These are phyloP conservation scores for Podila verticillata DNA, from an alignment of 192 early-diverging fungal genomes.

Conservation along the genomic window DNA sequence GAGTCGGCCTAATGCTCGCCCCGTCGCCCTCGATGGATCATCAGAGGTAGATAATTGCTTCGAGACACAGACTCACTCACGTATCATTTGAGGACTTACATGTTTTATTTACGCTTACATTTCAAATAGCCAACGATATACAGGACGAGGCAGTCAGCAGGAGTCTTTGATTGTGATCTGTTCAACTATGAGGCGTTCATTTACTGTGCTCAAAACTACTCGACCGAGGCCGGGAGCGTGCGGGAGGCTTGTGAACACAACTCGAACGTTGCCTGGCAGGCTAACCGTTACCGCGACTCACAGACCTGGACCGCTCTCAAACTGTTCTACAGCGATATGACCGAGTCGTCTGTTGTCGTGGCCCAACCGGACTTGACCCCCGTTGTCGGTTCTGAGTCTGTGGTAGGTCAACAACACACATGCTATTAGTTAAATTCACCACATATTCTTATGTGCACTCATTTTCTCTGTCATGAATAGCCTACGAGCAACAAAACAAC, in stretches of 20 bases:
- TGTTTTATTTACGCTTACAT: background rate
- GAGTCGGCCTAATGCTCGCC: slow-evolving; percentile 12
- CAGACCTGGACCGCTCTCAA: slow-evolving; percentile 83
- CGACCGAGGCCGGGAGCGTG: slow-evolving; percentile 57
- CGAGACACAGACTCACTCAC: background rate
- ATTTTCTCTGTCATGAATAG: no score
- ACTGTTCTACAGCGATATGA: slow-evolving; percentile 64
- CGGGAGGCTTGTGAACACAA: slow-evolving; percentile 68
- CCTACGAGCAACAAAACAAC: background rate
- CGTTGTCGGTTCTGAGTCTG: background rate
- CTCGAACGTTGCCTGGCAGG: slow-evolving; percentile 70
- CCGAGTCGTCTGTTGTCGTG: slow-evolving; percentile 17
- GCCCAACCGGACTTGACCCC: slow-evolving; percentile 24
- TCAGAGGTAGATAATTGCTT: slow-evolving; percentile 23
- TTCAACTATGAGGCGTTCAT: slow-evolving; percentile 77
- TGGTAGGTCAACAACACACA: background rate
- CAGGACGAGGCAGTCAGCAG: slow-evolving; percentile 39
- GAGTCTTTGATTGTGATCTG: slow-evolving; percentile 44
- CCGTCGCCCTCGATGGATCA: slow-evolving; percentile 42
- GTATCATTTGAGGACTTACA: background rate
- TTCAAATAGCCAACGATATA: slow-evolving; percentile 24
- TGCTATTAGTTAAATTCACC: no score
- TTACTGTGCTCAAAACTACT: slow-evolving; percentile 75
- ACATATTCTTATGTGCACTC: no score
- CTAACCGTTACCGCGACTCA: slow-evolving; percentile 66